Percentiles rank a stretch among this genome's conserved stretches.
Evolutionary conservation across 208 protist genomes (phyloP).

Genomic region (Novymonas esmeraldas): DNA sequence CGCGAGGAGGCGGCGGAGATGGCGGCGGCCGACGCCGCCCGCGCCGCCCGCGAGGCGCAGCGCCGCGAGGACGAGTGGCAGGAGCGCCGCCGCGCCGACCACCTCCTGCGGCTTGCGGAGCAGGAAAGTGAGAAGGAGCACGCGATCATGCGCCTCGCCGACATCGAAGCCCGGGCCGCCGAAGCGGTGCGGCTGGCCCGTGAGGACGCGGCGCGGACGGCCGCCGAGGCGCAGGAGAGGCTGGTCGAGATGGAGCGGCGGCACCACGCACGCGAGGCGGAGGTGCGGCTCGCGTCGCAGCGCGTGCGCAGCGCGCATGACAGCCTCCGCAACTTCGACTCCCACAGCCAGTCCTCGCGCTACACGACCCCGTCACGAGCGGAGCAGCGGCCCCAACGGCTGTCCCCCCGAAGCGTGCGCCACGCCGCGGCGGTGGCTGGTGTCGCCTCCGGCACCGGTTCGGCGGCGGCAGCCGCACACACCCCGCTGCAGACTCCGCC

Average conservation of each 20-base stretch:
- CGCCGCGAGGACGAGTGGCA: conserved; percentile 40
- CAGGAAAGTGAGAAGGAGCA: conserved; percentile 37
- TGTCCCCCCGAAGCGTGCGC: neutral
- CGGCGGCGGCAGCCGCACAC: neutral
- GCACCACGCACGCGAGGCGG: conserved; percentile 40
- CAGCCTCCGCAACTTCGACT: conserved; percentile 36
- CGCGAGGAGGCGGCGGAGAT: conserved; percentile 43
- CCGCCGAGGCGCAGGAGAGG: conserved; percentile 43
- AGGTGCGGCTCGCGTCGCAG: conserved; percentile 44
- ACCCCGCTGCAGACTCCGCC: conserved; percentile 13
- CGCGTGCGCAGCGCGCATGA: conserved; percentile 25
- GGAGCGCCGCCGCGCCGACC: conserved; percentile 28
- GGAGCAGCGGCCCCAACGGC: neutral
- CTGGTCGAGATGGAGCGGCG: conserved; percentile 49
- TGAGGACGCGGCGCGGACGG: conserved; percentile 41
- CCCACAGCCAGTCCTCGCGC: conserved; percentile 18
- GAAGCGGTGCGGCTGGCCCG: conserved; percentile 43
- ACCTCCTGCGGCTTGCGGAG: conserved; percentile 36
- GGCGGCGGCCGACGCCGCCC: conserved; percentile 47
- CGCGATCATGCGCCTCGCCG: conserved; percentile 35
- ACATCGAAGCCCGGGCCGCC: conserved; percentile 40
- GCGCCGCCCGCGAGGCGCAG: conserved; percentile 34
- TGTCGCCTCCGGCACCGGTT: neutral
- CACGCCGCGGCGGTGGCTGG: neutral
- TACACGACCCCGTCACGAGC: conserved; percentile 24